Base-by-base conservation (phyloP, 768 basidiomycete species). In the Russula compacta region DNA sequence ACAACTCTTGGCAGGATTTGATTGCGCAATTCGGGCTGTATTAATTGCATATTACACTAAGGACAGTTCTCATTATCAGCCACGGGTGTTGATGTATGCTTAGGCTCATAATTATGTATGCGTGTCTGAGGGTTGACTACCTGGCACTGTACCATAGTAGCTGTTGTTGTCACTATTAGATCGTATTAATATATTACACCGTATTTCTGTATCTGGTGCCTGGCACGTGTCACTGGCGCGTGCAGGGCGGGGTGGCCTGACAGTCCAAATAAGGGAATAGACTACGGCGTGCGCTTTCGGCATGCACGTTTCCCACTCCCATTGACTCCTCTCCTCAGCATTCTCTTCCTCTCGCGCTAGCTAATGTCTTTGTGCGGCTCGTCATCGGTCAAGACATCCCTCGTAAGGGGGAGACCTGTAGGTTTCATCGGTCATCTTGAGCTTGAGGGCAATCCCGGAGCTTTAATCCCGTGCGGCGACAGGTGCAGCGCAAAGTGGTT, bases 401-500 rank as follows among this genome's bases (percentile, higher is more conserved):
- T 63, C 11, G 61, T 52, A 48, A 58, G 61, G 21, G 61, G 61
- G 3, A 53, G 61, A 48, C 61, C 61, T 1, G 63, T 61, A 61
- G 39, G 58, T n/a, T 6, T 1, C 17, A 40, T 15, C 21, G 1
- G 4, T 39, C 35, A 3, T 5, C 32, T n/a, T 24, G 19, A 3
- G 5, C 32, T n/a, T 24, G 19, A 3, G 5, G 19, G 33, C 11
- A 12, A 6, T 64, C 17, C 40, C 33, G 24, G 10, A 15, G 14
- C 43, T 12, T 24, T 32, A 29, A 48, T 29, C 19, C 11, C 33
- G 7, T 53, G 43, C 42, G 32, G 39, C 14, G 49, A 7, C 66
- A 80, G 79, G 66, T 81, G 51, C 80, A 79, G 69, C 75, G 81
- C 56, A 85, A 87, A 73, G 76, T 91, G 42, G 89, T 94, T 32